A percentile compares a stretch with the other conserved stretches of the same genome.
These are phyloP conservation scores for Monosporascus cannonballus DNA, from an alignment of 2,329 filamentous ascomycete genomes.

Conservation along the genomic window DNA sequence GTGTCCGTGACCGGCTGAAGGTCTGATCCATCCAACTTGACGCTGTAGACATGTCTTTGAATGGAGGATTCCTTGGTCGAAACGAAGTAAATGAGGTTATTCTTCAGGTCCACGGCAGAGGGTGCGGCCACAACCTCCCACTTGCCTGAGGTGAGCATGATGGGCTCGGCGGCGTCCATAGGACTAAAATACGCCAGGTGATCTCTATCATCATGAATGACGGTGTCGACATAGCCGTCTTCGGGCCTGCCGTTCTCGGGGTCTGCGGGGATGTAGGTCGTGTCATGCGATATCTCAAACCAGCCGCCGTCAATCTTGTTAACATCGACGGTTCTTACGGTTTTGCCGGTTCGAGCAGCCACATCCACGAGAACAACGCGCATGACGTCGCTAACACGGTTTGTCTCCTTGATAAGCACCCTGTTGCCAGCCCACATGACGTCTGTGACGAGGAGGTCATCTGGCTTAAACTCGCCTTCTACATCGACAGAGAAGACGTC, in stretches of 20 bases:
- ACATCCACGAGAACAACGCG: conserved; percentile 85
- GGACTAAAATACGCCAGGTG: conserved; percentile 93
- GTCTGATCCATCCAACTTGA: conserved; percentile 73
- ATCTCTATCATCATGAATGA: conserved; percentile 81
- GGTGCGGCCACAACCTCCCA: conserved; percentile 92
- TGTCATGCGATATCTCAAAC: conserved; percentile 90
- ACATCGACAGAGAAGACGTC: conserved; percentile 78
- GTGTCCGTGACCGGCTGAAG: conserved; percentile 70
- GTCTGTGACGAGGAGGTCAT: conserved; percentile 86
- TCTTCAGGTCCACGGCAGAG: conserved; percentile 74
- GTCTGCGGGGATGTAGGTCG: conserved; percentile 80
- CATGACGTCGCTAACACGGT: conserved; percentile 87
- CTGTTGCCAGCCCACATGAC: conserved; percentile 85
- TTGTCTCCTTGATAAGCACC: conserved; percentile 85
- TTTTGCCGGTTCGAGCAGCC: conserved; percentile 62
- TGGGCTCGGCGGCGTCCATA: conserved; percentile 72
- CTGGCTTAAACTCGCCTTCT: conserved; percentile 68
- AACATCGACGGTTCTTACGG: conserved; percentile 74
- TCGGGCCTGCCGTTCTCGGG: conserved; percentile 65
- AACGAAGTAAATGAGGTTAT: conserved; percentile 87
- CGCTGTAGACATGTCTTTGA: conserved; percentile 86
- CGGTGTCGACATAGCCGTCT: conserved; percentile 88
- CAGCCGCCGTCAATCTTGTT: conserved; percentile 87
- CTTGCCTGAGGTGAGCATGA: conserved; percentile 77
- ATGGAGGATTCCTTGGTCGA: conserved; percentile 82